Conservation (phyloP, 2,329 filamentous ascomycete species). For the Hymenoscyphus albidus region DNA sequence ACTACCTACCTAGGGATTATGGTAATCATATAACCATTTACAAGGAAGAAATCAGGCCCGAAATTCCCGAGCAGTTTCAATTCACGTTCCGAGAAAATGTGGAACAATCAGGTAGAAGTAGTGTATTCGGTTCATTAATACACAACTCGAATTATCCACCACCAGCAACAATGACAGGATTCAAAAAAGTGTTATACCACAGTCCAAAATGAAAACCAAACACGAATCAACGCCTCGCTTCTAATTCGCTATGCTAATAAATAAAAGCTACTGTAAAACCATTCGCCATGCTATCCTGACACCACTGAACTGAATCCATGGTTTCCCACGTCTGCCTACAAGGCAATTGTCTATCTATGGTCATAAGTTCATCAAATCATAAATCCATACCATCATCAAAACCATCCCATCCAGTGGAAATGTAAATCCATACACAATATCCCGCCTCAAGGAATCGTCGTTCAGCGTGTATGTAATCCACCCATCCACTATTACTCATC, state of each 20-base stretch:
- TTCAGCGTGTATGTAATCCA: background rate
- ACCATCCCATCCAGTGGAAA: constrained; percentile 1
- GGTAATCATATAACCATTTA: no score
- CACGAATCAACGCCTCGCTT: background rate
- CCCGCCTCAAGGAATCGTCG: background rate
- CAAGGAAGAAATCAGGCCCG: background rate
- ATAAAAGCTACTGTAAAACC: background rate
- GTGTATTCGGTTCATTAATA: no score
- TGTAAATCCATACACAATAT: constrained; percentile 22
- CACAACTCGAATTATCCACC: no score
- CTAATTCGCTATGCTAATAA: constrained; percentile 21
- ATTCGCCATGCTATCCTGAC: constrained; percentile 3
- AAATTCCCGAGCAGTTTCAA: background rate
- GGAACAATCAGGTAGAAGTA: no score
- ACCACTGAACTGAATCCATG: background rate
- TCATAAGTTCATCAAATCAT: constrained; percentile 8
- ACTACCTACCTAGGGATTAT: no score
- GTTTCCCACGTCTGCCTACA: background rate
- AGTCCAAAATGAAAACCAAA: no score
- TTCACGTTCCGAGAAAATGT: no score
- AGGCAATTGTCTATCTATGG: constrained; percentile 19
- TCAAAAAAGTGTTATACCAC: background rate
- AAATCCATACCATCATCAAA: constrained; percentile 5
- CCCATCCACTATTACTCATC: constrained; percentile 16
- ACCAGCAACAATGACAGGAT: no score